phyloP scores from a whole-genome alignment of 1,284 basidiomycete species.

The Ganoderma boninense region DNA sequence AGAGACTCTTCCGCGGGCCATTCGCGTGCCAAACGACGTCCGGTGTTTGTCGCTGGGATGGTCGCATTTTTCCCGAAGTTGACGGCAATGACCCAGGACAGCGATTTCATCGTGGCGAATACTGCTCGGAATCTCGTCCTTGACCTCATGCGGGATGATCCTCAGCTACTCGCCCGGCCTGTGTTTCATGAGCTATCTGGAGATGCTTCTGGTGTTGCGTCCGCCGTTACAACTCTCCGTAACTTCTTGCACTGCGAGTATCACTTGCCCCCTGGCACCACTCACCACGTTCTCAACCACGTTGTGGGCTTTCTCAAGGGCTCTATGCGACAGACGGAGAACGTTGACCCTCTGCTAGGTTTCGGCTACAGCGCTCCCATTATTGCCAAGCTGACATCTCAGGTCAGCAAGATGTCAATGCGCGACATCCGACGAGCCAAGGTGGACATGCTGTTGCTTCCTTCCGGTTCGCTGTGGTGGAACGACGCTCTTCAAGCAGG shows the following conservation, averaged over 20 bases:
- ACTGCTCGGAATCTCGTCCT: slow-evolving; percentile 64
- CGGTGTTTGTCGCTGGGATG: slow-evolving; percentile 71
- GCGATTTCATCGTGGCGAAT: slow-evolving; percentile 62
- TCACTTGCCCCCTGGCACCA: slow-evolving; percentile 68
- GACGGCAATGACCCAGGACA: slow-evolving; percentile 59
- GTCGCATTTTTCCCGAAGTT: slow-evolving; percentile 61
- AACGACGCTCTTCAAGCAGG: slow-evolving; percentile 56
- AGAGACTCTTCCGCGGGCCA: slow-evolving; percentile 59
- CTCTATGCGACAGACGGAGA: slow-evolving; percentile 55
- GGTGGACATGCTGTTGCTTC: slow-evolving; percentile 75
- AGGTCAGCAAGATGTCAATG: slow-evolving; percentile 78
- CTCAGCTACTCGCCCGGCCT: slow-evolving; percentile 68
- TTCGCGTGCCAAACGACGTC: slow-evolving; percentile 56
- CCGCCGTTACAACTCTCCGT: slow-evolving; percentile 58
- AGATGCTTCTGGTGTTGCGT: slow-evolving; percentile 53
- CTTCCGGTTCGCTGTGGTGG: slow-evolving; percentile 76
- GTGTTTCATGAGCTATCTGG: slow-evolving; percentile 67
- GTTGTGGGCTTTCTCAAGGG: slow-evolving; percentile 76
- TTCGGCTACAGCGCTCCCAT: slow-evolving; percentile 66
- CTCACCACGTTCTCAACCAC: slow-evolving; percentile 75
- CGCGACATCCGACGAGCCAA: slow-evolving; percentile 81
- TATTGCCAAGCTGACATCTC: slow-evolving; percentile 63
- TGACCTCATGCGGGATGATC: slow-evolving; percentile 82
- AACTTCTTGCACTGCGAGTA: slow-evolving; percentile 63
- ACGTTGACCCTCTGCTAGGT: slow-evolving; percentile 52